Evolutionary conservation across 352 stramenopile genomes (phyloP).

Genomic region (Pythium volutum): DNA sequence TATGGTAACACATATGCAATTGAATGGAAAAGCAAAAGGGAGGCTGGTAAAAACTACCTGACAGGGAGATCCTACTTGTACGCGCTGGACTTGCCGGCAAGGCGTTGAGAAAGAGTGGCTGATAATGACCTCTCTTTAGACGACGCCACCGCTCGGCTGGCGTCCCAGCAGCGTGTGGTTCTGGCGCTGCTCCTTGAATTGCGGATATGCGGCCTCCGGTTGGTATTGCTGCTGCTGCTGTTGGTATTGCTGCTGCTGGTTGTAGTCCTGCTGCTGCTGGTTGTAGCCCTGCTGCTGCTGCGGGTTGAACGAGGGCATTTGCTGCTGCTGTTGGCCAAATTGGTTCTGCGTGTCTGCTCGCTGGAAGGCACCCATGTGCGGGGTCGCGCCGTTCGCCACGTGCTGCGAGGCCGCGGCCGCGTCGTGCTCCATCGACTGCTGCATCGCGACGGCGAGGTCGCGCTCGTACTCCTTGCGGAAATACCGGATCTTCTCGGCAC

Average conservation of each 20-base stretch:
- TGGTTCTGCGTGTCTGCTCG: slow-evolving; percentile 18
- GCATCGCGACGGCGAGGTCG: slow-evolving; percentile 69
- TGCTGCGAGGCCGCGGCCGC: slow-evolving; percentile 28
- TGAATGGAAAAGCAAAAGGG: slow-evolving; percentile 6
- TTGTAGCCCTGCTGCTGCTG: slow-evolving; percentile 16
- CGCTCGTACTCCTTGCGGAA: slow-evolving; percentile 83
- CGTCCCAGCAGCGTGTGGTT: slow-evolving; percentile 65
- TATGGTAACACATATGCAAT: slow-evolving; percentile 19
- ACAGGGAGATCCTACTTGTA: no score
- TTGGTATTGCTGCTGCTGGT: slow-evolving; percentile 6
- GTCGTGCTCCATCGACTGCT: slow-evolving; percentile 66
- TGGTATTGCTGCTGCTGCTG: slow-evolving; percentile 18
- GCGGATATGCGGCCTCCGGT: slow-evolving; percentile 55
- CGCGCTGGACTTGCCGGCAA: no score
- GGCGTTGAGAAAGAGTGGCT: no score
- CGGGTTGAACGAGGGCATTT: slow-evolving; percentile 7
- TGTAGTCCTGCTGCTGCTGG: slow-evolving; percentile 10
- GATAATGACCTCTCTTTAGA: slow-evolving; percentile 29
- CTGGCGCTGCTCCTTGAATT: slow-evolving; percentile 59
- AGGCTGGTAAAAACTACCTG: neutral
- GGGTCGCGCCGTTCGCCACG: slow-evolving; percentile 16
- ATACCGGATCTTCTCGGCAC: slow-evolving; percentile 82
- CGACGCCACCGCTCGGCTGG: slow-evolving; percentile 63
- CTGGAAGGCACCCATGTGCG: slow-evolving; percentile 13
- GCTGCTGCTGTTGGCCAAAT: slow-evolving; percentile 5